Conservation (phyloP, 257 asterid genomes). For the Linderniella brevidens region DNA sequence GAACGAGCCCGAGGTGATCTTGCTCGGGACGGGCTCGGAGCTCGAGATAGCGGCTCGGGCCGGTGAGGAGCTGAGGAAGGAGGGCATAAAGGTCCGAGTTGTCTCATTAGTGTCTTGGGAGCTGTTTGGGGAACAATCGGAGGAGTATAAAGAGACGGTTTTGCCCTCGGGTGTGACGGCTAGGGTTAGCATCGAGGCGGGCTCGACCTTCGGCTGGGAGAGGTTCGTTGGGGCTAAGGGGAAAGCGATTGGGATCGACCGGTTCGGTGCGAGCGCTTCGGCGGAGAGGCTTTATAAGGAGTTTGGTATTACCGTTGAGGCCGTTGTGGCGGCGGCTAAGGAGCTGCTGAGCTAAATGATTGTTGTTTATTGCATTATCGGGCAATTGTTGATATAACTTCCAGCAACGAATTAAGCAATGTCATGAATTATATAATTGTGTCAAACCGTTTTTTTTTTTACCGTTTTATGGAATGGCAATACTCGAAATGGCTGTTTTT, state of each 20-base stretch:
- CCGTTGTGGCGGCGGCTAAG: conserved; percentile 69
- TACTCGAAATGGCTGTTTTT: too few relatives aligned
- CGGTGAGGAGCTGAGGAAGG: conserved; percentile 54
- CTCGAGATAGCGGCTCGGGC: conserved; percentile 57
- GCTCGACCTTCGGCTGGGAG: conserved; percentile 61
- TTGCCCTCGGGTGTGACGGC: conserved; percentile 44
- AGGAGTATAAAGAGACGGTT: conserved; percentile 68
- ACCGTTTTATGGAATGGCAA: too few relatives aligned
- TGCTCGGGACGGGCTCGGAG: conserved; percentile 63
- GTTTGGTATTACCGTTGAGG: conserved; percentile 55
- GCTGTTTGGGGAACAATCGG: conserved; percentile 57
- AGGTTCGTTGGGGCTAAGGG: conserved; percentile 53
- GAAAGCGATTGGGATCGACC: conserved; percentile 50
- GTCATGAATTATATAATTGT: too few relatives aligned
- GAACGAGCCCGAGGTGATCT: conserved; percentile 44
- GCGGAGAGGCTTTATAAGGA: conserved; percentile 45
- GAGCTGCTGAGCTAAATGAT: conserved; percentile 23
- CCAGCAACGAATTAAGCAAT: too few relatives aligned
- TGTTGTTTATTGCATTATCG: conserved; percentile 8
- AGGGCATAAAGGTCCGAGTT: conserved; percentile 64
- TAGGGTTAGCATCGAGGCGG: conserved; percentile 80
- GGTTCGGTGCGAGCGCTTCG: conserved; percentile 66
- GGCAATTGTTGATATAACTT: background rate
- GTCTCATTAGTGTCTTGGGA: conserved; percentile 78
- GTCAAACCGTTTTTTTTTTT: too few relatives aligned